Conservation (phyloP, 164 flowering plant species). For the Tinospora cordifolia region DNA sequence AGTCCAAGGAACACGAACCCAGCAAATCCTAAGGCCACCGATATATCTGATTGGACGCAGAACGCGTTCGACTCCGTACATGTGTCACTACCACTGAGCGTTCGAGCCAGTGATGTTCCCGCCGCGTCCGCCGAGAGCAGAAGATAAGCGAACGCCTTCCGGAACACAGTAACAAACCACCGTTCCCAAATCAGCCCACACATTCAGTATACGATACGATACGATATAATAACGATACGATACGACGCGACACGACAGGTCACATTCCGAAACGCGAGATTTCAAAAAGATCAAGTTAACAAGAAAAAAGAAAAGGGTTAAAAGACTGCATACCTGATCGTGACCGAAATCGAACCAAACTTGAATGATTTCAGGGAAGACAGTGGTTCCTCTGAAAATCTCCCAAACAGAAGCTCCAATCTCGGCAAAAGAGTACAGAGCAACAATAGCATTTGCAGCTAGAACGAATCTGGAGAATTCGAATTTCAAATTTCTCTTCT, state of each 20-base stretch:
- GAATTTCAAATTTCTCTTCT: background rate
- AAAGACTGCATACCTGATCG: slow-evolving; percentile 51
- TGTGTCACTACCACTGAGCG: slow-evolving; percentile 33
- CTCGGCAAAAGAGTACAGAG: slow-evolving; percentile 62
- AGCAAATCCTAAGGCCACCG: slow-evolving; percentile 62
- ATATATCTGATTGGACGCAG: slow-evolving; percentile 59
- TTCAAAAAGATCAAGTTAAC: background rate
- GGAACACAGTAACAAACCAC: background rate
- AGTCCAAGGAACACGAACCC: slow-evolving; percentile 63
- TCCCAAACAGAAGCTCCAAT: slow-evolving; percentile 73
- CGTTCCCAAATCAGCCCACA: background rate
- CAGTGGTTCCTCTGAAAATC: slow-evolving; percentile 51
- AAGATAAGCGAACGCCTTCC: slow-evolving; percentile 71
- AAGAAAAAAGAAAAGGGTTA: background rate
- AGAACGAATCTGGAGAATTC: slow-evolving; percentile 43
- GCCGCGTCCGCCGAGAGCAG: slow-evolving; percentile 62
- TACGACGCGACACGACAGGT: background rate
- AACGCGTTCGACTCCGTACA: slow-evolving; percentile 44
- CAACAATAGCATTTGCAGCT: slow-evolving; percentile 60
- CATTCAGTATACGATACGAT: background rate
- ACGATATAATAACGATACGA: background rate
- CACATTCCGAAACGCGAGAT: background rate
- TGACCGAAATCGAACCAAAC: slow-evolving; percentile 95
- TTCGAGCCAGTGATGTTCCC: slow-evolving; percentile 49
- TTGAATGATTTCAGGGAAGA: slow-evolving; percentile 57